Base-by-base conservation (phyloP, 2,329 filamentous ascomycete species). In the Cladosporium sp. region DNA sequence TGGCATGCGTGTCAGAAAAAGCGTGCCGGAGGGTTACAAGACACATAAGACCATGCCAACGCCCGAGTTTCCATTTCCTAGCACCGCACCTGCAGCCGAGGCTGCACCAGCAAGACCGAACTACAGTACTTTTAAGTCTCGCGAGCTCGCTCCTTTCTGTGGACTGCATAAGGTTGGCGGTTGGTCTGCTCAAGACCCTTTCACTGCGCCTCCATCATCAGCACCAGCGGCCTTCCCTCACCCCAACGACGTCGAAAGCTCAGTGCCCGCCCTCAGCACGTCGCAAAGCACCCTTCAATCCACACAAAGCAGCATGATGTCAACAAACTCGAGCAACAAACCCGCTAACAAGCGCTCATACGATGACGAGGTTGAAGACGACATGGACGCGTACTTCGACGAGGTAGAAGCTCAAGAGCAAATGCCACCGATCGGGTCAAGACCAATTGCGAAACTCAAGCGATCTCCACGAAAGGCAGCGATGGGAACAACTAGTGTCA, bases 1-100 rank as follows among this genome's bases (percentile, higher is more conserved):
- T 57, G 92, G 92, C 62, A 96, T 96, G 90, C 85, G 92, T 19
- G 80, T 97, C 44, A 86, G 92, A 65, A 97, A 97, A 73, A 88
- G 88, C 9, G 87, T 97, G 7, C 86, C 89, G 1, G 91, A 96
- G 67, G 92, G 92, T 53, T 96, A 96, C 78, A 95, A 95, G 74
- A 95, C 88, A 1, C 80, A 80, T 68, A 66, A 71, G 54, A 73
- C 64, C 2, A 24, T 65, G 17, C 56, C 56, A 5, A 37, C 41
- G 15, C 41, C 55, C 9, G 57, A 51, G 13, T 64, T 60, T 34
- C 53, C 56, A 8, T 59, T 59, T 34, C 56, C 61, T 3, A 63
- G 57, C 50, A 59, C 55, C 7, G 56, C 55, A 22, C 55, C 56
- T 61, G 65, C 47, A 72, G 75, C 64, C 36, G 24, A 62, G 54